Conservation (phyloP, 441 rosid species). For the Mallotus japonicus region DNA sequence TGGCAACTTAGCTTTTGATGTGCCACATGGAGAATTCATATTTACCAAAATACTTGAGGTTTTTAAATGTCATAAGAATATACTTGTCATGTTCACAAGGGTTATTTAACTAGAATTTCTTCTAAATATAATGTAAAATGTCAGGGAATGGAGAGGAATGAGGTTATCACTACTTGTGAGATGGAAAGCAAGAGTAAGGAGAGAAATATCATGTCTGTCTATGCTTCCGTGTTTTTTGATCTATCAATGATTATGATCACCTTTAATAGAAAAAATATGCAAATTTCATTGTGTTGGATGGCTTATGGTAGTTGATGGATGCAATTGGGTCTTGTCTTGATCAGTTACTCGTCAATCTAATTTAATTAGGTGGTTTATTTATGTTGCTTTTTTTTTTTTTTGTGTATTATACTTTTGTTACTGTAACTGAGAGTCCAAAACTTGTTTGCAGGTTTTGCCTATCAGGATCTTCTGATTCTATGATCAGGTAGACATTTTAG, state of each 20-base stretch:
- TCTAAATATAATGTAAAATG: background rate
- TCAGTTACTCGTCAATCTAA: background rate
- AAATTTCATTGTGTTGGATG: conserved; percentile 1
- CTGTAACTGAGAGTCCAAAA: conserved; percentile 14
- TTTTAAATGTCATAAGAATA: background rate
- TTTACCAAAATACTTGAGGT: background rate
- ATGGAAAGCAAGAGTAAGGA: background rate
- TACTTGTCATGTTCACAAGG: background rate
- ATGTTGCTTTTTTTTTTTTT: background rate
- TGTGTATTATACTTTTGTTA: background rate
- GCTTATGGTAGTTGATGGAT: background rate
- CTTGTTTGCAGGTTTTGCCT: conserved; percentile 78
- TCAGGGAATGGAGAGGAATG: background rate
- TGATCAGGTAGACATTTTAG: conserved; percentile 73
- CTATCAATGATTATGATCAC: background rate
- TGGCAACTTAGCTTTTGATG: background rate
- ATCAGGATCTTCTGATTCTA: conserved; percentile 98
- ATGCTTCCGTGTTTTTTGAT: background rate
- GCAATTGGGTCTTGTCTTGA: background rate
- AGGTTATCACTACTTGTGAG: background rate
- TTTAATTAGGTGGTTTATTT: conserved; percentile 6
- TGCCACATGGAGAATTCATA: background rate
- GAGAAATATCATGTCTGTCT: background rate
- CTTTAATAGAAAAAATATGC: conserved; percentile 1
- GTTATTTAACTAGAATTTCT: background rate